Evolutionary conservation across 768 basidiomycete species (phyloP).

Genomic region (Collybia mongolica): DNA sequence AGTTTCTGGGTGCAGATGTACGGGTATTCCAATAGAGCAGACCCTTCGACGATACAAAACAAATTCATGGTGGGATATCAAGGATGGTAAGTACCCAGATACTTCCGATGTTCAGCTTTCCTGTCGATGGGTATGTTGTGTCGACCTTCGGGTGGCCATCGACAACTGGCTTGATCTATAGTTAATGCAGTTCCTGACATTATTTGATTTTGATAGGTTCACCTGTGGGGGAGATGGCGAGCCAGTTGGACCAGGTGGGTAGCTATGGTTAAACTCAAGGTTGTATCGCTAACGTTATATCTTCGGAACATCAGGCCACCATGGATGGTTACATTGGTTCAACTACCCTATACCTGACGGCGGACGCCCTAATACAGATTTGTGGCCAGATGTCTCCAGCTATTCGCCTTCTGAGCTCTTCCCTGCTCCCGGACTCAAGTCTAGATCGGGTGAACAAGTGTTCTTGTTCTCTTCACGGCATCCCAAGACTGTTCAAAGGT

Average conservation of each 20-base stretch:
- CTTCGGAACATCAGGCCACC: slow-evolving; percentile 46
- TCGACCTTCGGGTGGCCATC: background rate
- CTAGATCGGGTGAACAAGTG: slow-evolving; percentile 54
- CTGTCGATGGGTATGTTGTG: background rate
- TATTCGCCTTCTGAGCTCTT: slow-evolving; percentile 73
- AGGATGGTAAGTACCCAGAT: slow-evolving; percentile 59
- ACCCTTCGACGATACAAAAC: slow-evolving; percentile 77
- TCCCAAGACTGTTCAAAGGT: slow-evolving; percentile 67
- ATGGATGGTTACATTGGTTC: slow-evolving; percentile 90
- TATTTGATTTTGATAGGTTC: slow-evolving; percentile 47
- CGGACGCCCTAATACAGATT: slow-evolving; percentile 70
- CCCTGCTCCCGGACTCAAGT: slow-evolving; percentile 63
- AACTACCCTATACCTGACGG: slow-evolving; percentile 64
- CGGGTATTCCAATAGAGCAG: slow-evolving; percentile 37
- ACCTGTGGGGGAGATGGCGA: slow-evolving; percentile 69
- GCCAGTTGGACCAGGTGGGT: slow-evolving; percentile 58
- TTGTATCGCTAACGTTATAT: background rate
- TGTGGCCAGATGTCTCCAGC: slow-evolving; percentile 77
- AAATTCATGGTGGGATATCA: slow-evolving; percentile 87
- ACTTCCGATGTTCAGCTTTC: no score
- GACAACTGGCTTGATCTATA: background rate
- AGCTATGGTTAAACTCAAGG: background rate
- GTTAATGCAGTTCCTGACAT: background rate
- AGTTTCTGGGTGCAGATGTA: slow-evolving; percentile 3
- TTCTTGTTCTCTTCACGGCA: slow-evolving; percentile 80